phyloP scores from a whole-genome alignment of 2,329 filamentous ascomycete genomes.

The Trichophyton equinum region DNA sequence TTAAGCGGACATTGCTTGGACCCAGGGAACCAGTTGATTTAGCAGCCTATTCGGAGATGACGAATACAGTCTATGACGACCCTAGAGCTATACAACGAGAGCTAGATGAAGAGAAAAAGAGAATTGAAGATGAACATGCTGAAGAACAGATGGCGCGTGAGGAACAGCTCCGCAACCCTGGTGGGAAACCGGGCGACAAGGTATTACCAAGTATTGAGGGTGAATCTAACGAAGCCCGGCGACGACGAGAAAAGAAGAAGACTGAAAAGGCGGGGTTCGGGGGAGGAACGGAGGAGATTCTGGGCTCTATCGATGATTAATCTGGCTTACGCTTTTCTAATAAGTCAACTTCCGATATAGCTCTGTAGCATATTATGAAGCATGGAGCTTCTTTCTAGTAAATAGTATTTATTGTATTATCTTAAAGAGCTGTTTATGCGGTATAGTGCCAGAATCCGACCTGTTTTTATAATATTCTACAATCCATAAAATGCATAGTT shows the following conservation, averaged over 20 bases:
- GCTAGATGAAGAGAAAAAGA: constrained; percentile 34
- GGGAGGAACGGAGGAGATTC: constrained; percentile 30
- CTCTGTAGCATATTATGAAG: neutral
- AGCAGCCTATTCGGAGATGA: constrained; percentile 34
- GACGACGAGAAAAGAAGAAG: constrained; percentile 21
- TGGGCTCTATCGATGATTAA: constrained; percentile 27
- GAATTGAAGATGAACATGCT: constrained; percentile 35
- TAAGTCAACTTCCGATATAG: too few relatives aligned
- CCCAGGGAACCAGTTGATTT: constrained; percentile 34
- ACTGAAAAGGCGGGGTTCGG: constrained; percentile 16
- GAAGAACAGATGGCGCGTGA: constrained; percentile 35
- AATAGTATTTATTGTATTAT: neutral
- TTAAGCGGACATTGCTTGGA: constrained; percentile 41
- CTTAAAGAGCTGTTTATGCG: neutral
- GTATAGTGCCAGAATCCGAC: neutral
- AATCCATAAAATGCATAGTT: neutral
- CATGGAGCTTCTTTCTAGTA: neutral
- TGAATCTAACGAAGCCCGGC: constrained; percentile 15
- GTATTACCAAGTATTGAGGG: constrained; percentile 23
- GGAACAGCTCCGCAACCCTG: constrained; percentile 31
- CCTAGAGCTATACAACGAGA: constrained; percentile 29
- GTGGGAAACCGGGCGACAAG: constrained; percentile 20
- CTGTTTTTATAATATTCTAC: neutral
- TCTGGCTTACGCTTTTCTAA: neutral
- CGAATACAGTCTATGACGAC: constrained; percentile 33